These are phyloP conservation scores for Flagelloscypha sp. DNA, from an alignment of 768 basidiomycete species.

Conservation along the genomic window DNA sequence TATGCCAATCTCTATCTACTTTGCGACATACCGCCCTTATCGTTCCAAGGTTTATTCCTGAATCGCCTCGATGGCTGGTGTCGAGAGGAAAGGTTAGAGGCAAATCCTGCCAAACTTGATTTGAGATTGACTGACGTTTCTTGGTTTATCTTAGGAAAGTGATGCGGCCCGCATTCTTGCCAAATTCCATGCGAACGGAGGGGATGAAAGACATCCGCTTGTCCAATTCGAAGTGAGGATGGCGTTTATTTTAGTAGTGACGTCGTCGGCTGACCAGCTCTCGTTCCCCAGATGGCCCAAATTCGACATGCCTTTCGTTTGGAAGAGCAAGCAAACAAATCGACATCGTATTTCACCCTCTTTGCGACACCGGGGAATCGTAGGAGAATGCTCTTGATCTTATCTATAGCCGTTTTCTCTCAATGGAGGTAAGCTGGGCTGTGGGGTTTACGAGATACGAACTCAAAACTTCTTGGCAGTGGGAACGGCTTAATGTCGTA, in stretches of 20 bases:
- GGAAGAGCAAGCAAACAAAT: slow-evolving; percentile 46
- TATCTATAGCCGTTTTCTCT: slow-evolving; percentile 60
- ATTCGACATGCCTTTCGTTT: slow-evolving; percentile 60
- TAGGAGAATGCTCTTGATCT: slow-evolving; percentile 57
- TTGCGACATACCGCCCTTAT: too few species aligned
- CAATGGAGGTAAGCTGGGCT: slow-evolving; percentile 54
- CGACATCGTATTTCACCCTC: slow-evolving; percentile 42
- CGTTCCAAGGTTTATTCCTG: slow-evolving; percentile 63
- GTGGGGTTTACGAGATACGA: slow-evolving; percentile 1
- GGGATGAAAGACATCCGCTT: slow-evolving; percentile 52
- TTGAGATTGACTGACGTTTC: neutral
- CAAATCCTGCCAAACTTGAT: neutral
- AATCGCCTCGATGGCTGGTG: slow-evolving; percentile 60
- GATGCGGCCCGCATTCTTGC: slow-evolving; percentile 54
- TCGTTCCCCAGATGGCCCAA: slow-evolving; percentile 51
- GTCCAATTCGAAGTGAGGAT: slow-evolving; percentile 33
- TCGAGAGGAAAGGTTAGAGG: slow-evolving; percentile 47
- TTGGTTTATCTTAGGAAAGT: slow-evolving; percentile 38
- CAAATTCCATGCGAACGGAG: slow-evolving; percentile 63
- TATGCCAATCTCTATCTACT: too few species aligned
- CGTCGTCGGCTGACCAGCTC: too few species aligned
- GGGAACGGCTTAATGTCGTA: slow-evolving; percentile 67
- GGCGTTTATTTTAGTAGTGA: too few species aligned
- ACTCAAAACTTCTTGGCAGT: slow-evolving; percentile 18
- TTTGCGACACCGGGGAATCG: slow-evolving; percentile 60